phyloP scores from a whole-genome alignment of 2,329 filamentous ascomycete species.

The Penicillium sp. region DNA sequence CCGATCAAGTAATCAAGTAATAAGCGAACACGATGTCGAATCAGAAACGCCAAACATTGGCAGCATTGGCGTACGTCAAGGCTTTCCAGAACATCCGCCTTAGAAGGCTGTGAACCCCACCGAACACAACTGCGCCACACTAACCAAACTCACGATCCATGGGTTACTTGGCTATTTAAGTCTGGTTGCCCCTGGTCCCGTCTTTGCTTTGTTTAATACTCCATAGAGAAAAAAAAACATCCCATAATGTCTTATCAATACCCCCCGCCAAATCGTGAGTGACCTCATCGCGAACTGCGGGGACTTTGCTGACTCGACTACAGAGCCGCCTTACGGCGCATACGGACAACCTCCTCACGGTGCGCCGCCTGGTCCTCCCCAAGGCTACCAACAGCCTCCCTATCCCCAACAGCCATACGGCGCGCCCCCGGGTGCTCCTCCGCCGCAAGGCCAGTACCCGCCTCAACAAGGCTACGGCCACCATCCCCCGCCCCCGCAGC shows the following conservation, averaged over 20 bases:
- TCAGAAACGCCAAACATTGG: neutral
- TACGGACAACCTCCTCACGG: slow-evolving; percentile 27
- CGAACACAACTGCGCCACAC: slow-evolving; percentile 21
- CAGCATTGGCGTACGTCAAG: slow-evolving; percentile 15
- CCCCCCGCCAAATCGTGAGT: slow-evolving; percentile 23
- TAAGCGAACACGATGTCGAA: neutral
- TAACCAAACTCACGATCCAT: neutral
- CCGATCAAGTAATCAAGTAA: neutral
- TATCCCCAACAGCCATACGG: slow-evolving; percentile 39
- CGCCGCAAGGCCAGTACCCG: slow-evolving; percentile 25
- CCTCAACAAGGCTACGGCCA: slow-evolving; percentile 38
- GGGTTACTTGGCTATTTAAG: slow-evolving; percentile 2
- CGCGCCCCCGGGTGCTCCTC: slow-evolving; percentile 11
- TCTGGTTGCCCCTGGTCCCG: neutral
- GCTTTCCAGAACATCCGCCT: slow-evolving; percentile 4
- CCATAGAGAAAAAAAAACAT: no score
- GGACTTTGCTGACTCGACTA: neutral
- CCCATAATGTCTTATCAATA: slow-evolving; percentile 23
- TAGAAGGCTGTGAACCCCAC: slow-evolving; percentile 21
- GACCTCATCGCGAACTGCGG: neutral
- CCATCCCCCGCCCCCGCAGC: slow-evolving; percentile 30
- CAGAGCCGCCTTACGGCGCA: slow-evolving; percentile 28
- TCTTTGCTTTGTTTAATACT: neutral
- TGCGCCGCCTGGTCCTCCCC: slow-evolving; percentile 28
- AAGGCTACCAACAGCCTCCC: slow-evolving; percentile 26